These are phyloP conservation scores for Pachysandra terminalis DNA, from an alignment of 164 flowering plant genomes.

Conservation along the genomic window DNA sequence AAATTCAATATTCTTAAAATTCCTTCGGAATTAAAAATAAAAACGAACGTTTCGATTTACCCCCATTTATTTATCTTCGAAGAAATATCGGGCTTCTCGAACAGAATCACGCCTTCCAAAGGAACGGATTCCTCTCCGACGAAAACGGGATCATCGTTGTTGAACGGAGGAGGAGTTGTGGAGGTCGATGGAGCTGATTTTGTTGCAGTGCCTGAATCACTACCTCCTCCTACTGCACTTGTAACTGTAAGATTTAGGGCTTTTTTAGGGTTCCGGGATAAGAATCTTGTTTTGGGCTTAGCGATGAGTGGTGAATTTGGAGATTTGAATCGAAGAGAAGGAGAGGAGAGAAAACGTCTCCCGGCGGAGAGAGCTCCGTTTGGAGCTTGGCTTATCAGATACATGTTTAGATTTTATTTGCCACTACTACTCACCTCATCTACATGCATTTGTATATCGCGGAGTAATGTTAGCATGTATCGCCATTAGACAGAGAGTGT, in stretches of 20 bases:
- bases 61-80: slow-evolving; percentile 65
- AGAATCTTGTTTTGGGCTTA: slow-evolving; percentile 23
- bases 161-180: slow-evolving; percentile 13
- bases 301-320: slow-evolving; percentile 32
- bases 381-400: slow-evolving; percentile 34
- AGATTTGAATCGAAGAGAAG: slow-evolving; percentile 17
- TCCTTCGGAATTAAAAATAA: neutral
- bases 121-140: slow-evolving; percentile 61
- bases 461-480: too few relatives aligned
- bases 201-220: slow-evolving; percentile 25
- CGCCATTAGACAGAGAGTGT: too few relatives aligned
- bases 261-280: slow-evolving; percentile 14
- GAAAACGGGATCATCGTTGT: slow-evolving; percentile 27
- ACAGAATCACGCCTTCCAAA: slow-evolving; percentile 90
- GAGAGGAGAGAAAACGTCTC: slow-evolving; percentile 16
- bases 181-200: slow-evolving; percentile 14
- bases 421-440: too few relatives aligned
- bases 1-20: too few relatives aligned
- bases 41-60: slow-evolving; percentile 24
- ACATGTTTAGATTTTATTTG: slow-evolving; percentile 26
- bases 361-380: slow-evolving; percentile 34
- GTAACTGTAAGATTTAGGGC: slow-evolving; percentile 31
- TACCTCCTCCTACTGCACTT: slow-evolving; percentile 16
- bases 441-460: too few relatives aligned
- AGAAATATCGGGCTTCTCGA: slow-evolving; percentile 60